A percentile compares a stretch with the other conserved stretches of the same genome.
Conservation (phyloP, 75 land plant genomes). For the Picea glauca region DNA sequence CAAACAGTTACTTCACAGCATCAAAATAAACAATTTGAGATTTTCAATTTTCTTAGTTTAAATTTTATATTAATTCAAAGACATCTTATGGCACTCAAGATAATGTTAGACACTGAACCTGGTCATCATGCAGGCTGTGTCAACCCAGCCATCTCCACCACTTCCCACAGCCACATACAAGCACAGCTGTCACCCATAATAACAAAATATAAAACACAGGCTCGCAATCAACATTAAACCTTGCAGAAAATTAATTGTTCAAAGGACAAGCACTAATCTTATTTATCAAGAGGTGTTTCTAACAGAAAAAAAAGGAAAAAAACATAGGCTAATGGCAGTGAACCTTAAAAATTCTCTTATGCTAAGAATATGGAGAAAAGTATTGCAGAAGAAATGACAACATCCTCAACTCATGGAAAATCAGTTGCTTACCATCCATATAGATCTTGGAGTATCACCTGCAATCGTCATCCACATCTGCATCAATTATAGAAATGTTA, state of each 20-base stretch:
- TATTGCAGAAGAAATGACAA: not conserved
- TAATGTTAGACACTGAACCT: conserved; percentile 17
- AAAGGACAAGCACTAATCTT: not conserved
- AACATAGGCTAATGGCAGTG: not conserved
- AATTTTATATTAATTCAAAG: not conserved
- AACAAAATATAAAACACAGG: not conserved
- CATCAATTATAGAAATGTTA: no score
- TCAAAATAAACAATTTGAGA: not conserved
- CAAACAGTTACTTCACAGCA: not conserved
- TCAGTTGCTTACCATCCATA: not conserved
- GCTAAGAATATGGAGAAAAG: not conserved
- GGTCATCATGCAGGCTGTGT: conserved; percentile 43
- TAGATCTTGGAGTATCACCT: no score
- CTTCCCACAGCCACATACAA: conserved; percentile 26
- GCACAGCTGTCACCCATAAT: conserved; percentile 27
- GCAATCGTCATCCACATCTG: no score
- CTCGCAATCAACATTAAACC: not conserved
- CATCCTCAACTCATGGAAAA: not conserved
- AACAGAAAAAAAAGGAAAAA: not conserved
- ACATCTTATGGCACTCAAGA: not conserved
- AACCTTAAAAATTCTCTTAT: not conserved
- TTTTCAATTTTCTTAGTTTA: conserved; percentile 6
- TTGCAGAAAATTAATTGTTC: not conserved
- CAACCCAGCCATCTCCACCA: conserved; percentile 46
- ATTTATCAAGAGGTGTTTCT: not conserved